Base-by-base conservation (phyloP, 2,329 filamentous ascomycete species). In the Botrytis deweyae region DNA sequence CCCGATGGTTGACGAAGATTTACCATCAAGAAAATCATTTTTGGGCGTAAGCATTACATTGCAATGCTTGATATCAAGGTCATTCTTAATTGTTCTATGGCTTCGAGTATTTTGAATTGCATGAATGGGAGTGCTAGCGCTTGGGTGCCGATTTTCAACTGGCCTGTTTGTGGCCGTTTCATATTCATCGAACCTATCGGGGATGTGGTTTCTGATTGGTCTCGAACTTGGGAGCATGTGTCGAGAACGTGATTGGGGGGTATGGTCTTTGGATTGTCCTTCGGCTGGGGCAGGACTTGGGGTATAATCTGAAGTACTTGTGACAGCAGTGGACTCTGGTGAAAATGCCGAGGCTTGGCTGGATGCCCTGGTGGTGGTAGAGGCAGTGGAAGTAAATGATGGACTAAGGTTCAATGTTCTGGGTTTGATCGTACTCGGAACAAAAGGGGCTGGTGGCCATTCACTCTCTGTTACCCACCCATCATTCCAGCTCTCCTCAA, bases 341-440 rank as follows among this genome's bases (percentile, higher is more conserved):
- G 36, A 75, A 40, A 44, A 73, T 46, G 16, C 62, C 68, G 72
- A 76, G 71, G 59, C 74, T 72, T 77, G 74, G n/a, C 74, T 78
- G 49, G 78, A 78, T 62, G 49, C 73, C 61, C 75, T 76, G 29
- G 76, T 75, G 25, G 77, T 75, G 16, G 77, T 52, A 6, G 75
- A 74, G 36, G 77, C 76, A 20, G 77, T 64, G 18, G 75, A 68
- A 14, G 72, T 52, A 5, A 74, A 74, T 1, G 77, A 73, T 42
- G 73, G 66, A 46, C 76, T 74, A 40, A 79, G 55, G 42, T 75
- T 76, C 61, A 80, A 72, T 16, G 76, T 73, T 65, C 77, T 78
- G 6, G 79, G 79, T 20, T 76, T 80, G 22, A 80, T 77, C 14
- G 78, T 80, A 46, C 67, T 76, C 38, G 77, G 67, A 46, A 64